Base-by-base conservation (phyloP, 441 rosid genomes). In the Adansonia rubrostipa region DNA sequence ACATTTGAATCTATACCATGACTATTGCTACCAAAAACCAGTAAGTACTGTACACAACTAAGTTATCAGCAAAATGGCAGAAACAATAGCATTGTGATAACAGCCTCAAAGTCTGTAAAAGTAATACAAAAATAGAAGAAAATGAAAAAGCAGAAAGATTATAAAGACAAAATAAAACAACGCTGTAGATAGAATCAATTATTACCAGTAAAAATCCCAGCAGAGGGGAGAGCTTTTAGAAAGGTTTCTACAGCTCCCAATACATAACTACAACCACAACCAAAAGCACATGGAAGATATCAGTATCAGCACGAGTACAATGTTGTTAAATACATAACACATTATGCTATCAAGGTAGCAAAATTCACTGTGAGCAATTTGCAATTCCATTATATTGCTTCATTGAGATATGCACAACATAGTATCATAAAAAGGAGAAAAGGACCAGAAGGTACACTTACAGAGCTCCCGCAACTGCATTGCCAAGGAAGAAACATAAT, bases 181-280 rank as follows among this genome's bases (percentile, higher is more conserved):
- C 6, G 58, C 60, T 60, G 8, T 72, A 75, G 48, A 78, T 4
- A 7, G 67, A 71, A 10, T 70, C 9, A 81, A 66, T 64, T 69
- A 51, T 78, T 89, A 97, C 99, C 99, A 82, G 85, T 82, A 83
- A 97, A 97, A 77, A 97, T 92, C 58, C 97, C 99, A 80, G 99
- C 99, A 76, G 96, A 92, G 71, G 99, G 99, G 48, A 97, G 83
- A 19, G 99, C 99, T 81, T 95, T 95, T 78, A 97, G 82, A 83
- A 97, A 97, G 80, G 99, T 97, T 84, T 97, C 99, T 62, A 97
- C 97, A 79, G 99, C 99, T 86, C 99, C 99, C 92, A 97, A 90
- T 73, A 95, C 98, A 87, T 97, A 97, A 80, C 99, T 97, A 82
- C 76, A 76, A 80, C 63, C 77, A 82, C 19, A 71, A 78, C 72